A percentile compares a stretch with the other conserved stretches of the same genome.
Evolutionary conservation across 306 rosid genomes (phyloP).

Genomic region (Argentina anserina): DNA sequence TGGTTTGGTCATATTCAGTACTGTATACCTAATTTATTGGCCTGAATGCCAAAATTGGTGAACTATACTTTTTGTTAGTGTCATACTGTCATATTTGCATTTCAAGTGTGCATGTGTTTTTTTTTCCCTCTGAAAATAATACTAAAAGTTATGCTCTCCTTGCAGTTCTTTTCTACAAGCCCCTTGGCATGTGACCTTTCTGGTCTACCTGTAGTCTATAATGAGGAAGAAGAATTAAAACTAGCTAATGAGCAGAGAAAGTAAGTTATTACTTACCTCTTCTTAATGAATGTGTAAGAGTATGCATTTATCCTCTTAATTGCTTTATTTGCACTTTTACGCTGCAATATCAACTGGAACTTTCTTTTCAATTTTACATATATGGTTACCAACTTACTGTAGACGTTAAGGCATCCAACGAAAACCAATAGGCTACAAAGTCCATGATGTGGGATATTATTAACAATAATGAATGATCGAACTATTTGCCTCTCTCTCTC

Average conservation of each 20-base stretch:
- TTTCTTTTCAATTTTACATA: not conserved
- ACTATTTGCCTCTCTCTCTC: too few species aligned
- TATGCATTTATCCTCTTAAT: not conserved
- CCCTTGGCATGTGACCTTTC: constrained; percentile 77
- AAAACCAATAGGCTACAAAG: too few species aligned
- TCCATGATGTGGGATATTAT: too few species aligned
- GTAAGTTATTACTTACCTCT: constrained; percentile 38
- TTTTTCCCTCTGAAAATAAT: constrained; percentile 11
- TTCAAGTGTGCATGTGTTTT: constrained; percentile 4
- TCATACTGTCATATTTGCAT: not conserved
- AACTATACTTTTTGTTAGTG: not conserved
- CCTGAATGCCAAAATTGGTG: not conserved
- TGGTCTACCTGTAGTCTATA: constrained; percentile 55
- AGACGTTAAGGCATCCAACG: too few species aligned
- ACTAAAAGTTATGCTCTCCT: constrained; percentile 11
- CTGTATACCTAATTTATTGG: not conserved
- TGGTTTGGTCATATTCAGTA: not conserved
- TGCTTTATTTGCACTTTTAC: not conserved
- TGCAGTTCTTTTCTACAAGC: constrained; percentile 80
- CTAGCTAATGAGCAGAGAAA: constrained; percentile 55
- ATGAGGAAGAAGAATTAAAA: constrained; percentile 40
- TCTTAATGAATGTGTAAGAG: not conserved
- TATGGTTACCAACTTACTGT: too few species aligned
- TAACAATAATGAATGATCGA: too few species aligned
- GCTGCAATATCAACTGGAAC: not conserved